Base-by-base conservation (phyloP, 768 basidiomycete genomes). In the Tephrocybe sp. region DNA sequence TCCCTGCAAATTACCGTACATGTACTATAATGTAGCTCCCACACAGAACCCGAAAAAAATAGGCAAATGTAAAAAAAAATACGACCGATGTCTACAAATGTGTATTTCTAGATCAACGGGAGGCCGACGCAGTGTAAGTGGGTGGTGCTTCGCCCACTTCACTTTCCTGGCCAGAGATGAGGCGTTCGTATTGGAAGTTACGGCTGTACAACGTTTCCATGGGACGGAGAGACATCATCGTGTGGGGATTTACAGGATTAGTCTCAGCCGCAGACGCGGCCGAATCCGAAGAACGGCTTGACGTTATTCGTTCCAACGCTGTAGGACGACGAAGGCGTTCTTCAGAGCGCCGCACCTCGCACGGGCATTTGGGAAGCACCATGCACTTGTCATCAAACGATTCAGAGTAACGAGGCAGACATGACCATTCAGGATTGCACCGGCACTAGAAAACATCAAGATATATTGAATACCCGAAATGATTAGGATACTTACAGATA, bases 111-210 rank as follows among this genome's bases (percentile, higher is more conserved):
- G 27, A 27, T 47, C 26, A 40, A 32, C 31, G 41, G 19, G 44
- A 46, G 26, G 40, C 46, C 44, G 36, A 39, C 19, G 52, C 63
- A 31, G 70, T 71, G 62, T 94, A 93, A n/a, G 82, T 72, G 3
- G 95, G 95, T 0, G 95, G 94, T 7, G 79, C 78, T 64, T 97
- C 93, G 6, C 94, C 94, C 13, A 75, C 73, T 59, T 88, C 86
- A 39, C 78, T 87, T 64, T 89, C 88, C 64, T 86, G 84, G 19
- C 95, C 94, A 9, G 87, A 80, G 31, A 97, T 77, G 16, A 97
- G 76, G 21, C 86, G 76, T 62, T 92, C 93, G 59, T 88, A 93
- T 51, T 86, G 77, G 34, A 66, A 57, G 49, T 69, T 79, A 19
- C 73, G 72, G n/a, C 66, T 64, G 31, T 73, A 58, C n/a, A 75